phyloP scores from a whole-genome alignment of 75 land plant species.

The Azolla pinnata region DNA sequence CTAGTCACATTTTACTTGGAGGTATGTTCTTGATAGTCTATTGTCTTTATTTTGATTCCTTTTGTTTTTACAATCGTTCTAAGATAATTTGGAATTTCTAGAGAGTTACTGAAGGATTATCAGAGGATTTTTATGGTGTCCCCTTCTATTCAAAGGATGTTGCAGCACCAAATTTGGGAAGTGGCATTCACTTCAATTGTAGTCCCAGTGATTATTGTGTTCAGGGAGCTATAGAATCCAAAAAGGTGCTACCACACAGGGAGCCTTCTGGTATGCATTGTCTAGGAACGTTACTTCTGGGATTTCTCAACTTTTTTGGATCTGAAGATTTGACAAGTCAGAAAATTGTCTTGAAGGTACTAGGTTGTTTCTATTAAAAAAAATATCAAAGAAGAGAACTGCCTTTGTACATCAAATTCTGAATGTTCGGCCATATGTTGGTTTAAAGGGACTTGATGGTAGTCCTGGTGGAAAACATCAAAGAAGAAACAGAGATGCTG shows the following conservation, averaged over 20 bases:
- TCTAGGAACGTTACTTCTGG: slow-evolving; percentile 26
- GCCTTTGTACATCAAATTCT: too few species aligned
- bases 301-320: slow-evolving; percentile 28
- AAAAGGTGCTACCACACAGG: slow-evolving; percentile 22
- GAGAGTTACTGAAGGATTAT: not conserved
- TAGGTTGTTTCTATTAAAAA: not conserved
- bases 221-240: slow-evolving; percentile 13
- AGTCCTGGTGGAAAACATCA: slow-evolving; percentile 26
- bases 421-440: not conserved
- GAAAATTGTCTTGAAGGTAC: slow-evolving; percentile 31
- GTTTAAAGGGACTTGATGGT: slow-evolving; percentile 24
- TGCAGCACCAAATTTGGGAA: not conserved
- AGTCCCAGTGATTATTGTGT: slow-evolving; percentile 7
- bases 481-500: slow-evolving; percentile 15
- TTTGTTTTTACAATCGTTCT: not conserved
- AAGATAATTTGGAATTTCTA: not conserved
- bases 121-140: too few species aligned
- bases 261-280: slow-evolving; percentile 24
- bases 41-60: not conserved
- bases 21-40: slow-evolving; percentile 11
- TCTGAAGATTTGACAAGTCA: slow-evolving; percentile 21
- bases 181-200: not conserved
- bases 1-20: slow-evolving; percentile 38
- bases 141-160: not conserved
- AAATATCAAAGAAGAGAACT: not conserved